phyloP scores from a whole-genome alignment of 225 moss, liverwort and hornwort genomes.

The Asterella californica region DNA sequence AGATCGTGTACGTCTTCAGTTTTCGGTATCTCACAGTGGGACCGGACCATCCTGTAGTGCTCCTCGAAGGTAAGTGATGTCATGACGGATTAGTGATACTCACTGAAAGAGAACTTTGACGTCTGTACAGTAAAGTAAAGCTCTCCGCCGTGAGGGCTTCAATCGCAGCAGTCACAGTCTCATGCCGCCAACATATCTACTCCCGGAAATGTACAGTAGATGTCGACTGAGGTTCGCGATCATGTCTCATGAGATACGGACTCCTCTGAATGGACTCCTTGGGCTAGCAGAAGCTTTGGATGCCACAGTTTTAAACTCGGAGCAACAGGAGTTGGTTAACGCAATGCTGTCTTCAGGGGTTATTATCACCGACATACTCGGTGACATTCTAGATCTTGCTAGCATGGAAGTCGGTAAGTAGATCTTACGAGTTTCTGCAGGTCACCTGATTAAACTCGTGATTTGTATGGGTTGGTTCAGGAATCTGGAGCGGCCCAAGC shows the following conservation, averaged over 20 bases:
- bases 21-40: too few relatives aligned
- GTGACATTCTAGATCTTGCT: conserved; percentile 28
- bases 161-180: too few relatives aligned
- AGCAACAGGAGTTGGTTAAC: conserved; percentile 29
- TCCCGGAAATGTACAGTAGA: too few relatives aligned
- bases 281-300: conserved; percentile 27
- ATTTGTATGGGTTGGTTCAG: background rate
- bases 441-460: background rate
- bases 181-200: too few relatives aligned
- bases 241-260: conserved; percentile 35
- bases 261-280: conserved; percentile 29
- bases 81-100: too few relatives aligned
- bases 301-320: conserved; percentile 19
- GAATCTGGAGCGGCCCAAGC: background rate
- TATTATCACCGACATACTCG: conserved; percentile 26
- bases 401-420: conserved; percentile 27
- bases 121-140: too few relatives aligned
- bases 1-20: too few relatives aligned
- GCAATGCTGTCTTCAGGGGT: conserved; percentile 29
- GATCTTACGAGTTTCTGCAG: background rate
- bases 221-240: conserved; percentile 7
- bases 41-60: too few relatives aligned
- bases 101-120: too few relatives aligned
- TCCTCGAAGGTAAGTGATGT: too few relatives aligned
- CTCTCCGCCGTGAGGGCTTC: too few relatives aligned